These are phyloP conservation scores for Alloteropsis angusta DNA, from an alignment of 202 grass and related monocot species.

Conservation along the genomic window DNA sequence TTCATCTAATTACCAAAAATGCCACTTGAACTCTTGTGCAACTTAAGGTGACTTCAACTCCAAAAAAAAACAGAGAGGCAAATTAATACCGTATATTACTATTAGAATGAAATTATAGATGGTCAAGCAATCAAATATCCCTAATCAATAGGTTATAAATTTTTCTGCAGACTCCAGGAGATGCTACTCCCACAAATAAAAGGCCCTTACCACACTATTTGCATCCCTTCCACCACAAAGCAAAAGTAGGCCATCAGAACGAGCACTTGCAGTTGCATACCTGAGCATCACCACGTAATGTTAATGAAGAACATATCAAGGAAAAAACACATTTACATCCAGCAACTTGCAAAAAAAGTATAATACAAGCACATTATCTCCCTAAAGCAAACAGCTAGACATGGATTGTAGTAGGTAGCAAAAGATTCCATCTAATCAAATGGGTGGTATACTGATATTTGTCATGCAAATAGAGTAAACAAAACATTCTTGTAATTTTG, in stretches of 20 bases:
- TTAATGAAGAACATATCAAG: conserved; percentile 21
- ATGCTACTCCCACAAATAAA: neutral
- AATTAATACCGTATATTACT: neutral
- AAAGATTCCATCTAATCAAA: conserved; percentile 6
- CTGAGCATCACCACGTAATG: conserved; percentile 30
- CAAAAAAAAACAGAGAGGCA: neutral
- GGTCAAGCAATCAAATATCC: too few relatives aligned
- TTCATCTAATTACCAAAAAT: neutral
- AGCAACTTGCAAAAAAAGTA: conserved; percentile 16
- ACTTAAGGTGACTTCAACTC: conserved; percentile 7
- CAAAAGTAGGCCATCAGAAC: conserved; percentile 94
- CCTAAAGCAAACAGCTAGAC: conserved; percentile 8
- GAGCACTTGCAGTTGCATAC: conserved; percentile 98
- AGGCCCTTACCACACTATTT: conserved; percentile 83
- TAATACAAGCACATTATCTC: neutral
- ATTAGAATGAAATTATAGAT: neutral
- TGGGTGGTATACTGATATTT: neutral
- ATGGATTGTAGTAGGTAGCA: neutral
- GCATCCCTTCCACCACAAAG: conserved; percentile 97
- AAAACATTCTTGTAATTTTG: neutral
- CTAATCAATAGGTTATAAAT: neutral
- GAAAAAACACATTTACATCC: conserved; percentile 5
- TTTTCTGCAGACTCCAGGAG: neutral
- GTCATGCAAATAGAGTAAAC: neutral
- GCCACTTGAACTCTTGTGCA: neutral